Percentiles rank a stretch among this genome's conserved stretches.
These are phyloP conservation scores for Hemisphaericaspora lyxosophila DNA, from an alignment of 1,139 yeast genomes.

Conservation along the genomic window DNA sequence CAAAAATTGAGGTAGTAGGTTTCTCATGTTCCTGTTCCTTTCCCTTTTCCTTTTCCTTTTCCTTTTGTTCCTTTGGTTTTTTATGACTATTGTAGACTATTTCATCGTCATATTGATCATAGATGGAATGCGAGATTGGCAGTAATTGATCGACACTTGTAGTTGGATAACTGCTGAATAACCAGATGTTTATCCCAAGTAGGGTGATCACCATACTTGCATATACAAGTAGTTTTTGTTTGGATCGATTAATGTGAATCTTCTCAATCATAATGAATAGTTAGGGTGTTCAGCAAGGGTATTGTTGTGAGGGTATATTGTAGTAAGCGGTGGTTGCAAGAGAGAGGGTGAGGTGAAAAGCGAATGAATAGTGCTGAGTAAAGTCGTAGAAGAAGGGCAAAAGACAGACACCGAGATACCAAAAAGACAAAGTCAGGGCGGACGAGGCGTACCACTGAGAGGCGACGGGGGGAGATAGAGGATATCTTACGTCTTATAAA, in stretches of 20 bases:
- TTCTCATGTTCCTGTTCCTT: background rate
- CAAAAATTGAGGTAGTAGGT: background rate
- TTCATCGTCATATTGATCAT: slow-evolving; percentile 11
- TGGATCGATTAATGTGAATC: slow-evolving; percentile 11
- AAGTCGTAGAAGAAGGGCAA: background rate
- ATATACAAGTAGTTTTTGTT: slow-evolving; percentile 11
- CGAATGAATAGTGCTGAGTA: too few relatives aligned
- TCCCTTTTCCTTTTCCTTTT: background rate
- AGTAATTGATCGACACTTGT: background rate
- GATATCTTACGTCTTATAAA: too few relatives aligned
- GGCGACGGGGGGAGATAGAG: too few relatives aligned
- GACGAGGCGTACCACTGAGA: too few relatives aligned
- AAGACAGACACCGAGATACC: too few relatives aligned
- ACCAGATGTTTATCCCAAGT: slow-evolving; percentile 12
- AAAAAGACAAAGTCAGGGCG: too few relatives aligned
- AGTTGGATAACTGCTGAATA: slow-evolving; percentile 8
- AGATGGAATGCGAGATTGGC: slow-evolving; percentile 7
- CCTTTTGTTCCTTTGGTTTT: background rate
- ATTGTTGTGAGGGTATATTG: too few relatives aligned
- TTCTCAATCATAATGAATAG: slow-evolving; percentile 12
- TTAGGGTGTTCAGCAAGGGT: too few relatives aligned
- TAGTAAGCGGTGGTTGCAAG: too few relatives aligned
- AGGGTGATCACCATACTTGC: slow-evolving; percentile 11
- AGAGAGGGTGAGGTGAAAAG: too few relatives aligned
- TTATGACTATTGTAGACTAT: background rate